Percentiles rank a stretch among this genome's conserved stretches.
These are phyloP conservation scores for Penicillium sp. DNA, from an alignment of 2,329 filamentous ascomycete genomes.

Conservation along the genomic window DNA sequence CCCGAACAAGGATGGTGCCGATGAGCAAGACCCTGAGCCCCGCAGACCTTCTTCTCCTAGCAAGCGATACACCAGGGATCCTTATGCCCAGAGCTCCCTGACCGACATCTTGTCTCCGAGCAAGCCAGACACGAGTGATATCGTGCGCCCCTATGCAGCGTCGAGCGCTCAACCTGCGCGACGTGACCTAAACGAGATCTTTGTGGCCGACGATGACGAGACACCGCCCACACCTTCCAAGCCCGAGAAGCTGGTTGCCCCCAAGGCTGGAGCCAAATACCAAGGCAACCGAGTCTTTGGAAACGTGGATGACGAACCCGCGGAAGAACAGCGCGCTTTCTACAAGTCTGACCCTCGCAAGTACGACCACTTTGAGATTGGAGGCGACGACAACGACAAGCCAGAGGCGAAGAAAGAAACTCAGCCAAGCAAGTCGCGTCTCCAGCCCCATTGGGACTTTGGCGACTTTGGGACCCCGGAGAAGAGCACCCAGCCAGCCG, in stretches of 20 bases:
- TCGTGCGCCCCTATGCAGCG: constrained; percentile 40
- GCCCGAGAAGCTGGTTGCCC: constrained; percentile 37
- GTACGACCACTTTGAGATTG: constrained; percentile 67
- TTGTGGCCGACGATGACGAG: constrained; percentile 53
- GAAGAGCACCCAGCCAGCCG: constrained; percentile 70
- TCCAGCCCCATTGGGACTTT: constrained; percentile 81
- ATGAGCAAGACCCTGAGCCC: constrained; percentile 13
- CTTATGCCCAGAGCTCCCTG: constrained; percentile 56
- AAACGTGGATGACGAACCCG: constrained; percentile 55
- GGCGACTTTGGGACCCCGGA: constrained; percentile 83
- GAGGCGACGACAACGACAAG: constrained; percentile 35
- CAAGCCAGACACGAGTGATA: constrained; percentile 45
- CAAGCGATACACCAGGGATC: constrained; percentile 41
- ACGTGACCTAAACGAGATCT: constrained; percentile 72
- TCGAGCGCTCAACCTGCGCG: constrained; percentile 71
- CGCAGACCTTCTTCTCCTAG: constrained; percentile 26
- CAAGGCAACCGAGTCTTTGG: constrained; percentile 67
- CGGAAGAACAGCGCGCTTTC: constrained; percentile 36
- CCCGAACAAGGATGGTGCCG: constrained; percentile 55
- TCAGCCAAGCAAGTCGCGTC: constrained; percentile 47
- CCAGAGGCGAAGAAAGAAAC: constrained; percentile 32
- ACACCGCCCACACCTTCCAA: constrained; percentile 32
- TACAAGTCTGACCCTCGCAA: constrained; percentile 74
- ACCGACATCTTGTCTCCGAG: constrained; percentile 71
- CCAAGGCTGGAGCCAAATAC: constrained; percentile 57